phyloP scores from a whole-genome alignment of 1,284 basidiomycete species.

The Ceratobasidium sp. region DNA sequence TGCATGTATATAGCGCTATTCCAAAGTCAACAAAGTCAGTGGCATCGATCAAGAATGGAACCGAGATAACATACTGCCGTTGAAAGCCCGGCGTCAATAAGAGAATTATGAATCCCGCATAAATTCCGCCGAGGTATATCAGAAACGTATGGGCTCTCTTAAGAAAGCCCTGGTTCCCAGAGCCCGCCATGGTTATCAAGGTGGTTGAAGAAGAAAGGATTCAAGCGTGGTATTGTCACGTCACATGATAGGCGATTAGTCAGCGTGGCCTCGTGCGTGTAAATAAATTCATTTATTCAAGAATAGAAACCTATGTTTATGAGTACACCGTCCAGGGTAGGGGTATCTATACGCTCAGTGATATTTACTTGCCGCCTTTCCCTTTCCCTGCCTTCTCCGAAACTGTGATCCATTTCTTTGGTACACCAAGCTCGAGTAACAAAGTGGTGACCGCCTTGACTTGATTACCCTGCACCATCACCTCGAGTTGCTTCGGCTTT shows the following conservation, averaged over 20 bases:
- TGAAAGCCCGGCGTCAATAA: slow-evolving; percentile 71
- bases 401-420: slow-evolving; percentile 77
- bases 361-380: slow-evolving; percentile 39
- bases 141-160: slow-evolving; percentile 48
- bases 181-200: slow-evolving; percentile 9
- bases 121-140: slow-evolving; percentile 59
- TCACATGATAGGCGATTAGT: not conserved
- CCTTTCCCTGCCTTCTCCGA: slow-evolving; percentile 49
- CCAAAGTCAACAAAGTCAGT: slow-evolving; percentile 11
- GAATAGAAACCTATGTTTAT: not conserved
- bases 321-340: not conserved
- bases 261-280: no score
- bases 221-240: not conserved
- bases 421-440: slow-evolving; percentile 71
- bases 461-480: slow-evolving; percentile 85
- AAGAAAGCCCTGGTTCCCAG: slow-evolving; percentile 44
- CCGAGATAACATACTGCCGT: slow-evolving; percentile 64
- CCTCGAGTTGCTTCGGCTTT: slow-evolving; percentile 66
- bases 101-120: slow-evolving; percentile 61
- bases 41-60: slow-evolving; percentile 25
- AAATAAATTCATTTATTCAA: not conserved
- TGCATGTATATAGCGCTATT: slow-evolving; percentile 70
- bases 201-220: not conserved
- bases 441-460: slow-evolving; percentile 68
- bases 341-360: not conserved